Evolutionary conservation across 139 green algal species (phyloP).

Genomic region (Chlamydomonas sp.): DNA sequence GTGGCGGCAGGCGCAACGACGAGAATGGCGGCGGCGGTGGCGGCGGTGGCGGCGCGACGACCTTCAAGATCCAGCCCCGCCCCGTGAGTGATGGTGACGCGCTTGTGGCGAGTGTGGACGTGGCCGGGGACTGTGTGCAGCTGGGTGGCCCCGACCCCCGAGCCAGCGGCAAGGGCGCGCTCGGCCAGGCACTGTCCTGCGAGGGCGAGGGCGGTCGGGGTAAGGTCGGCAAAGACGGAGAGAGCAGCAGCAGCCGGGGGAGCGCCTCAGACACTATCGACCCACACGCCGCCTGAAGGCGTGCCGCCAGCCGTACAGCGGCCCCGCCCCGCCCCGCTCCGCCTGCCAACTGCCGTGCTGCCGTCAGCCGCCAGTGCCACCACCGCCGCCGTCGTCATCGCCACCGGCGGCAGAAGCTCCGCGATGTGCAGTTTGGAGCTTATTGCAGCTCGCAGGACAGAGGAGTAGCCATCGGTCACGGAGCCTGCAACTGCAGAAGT

Average conservation of each 20-base stretch:
- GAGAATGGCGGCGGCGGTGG: no score
- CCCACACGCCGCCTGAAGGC: neutral
- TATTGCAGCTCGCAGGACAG: no score
- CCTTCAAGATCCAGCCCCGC: neutral
- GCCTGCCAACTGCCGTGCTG: no score
- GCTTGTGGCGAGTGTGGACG: neutral
- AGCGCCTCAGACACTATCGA: constrained; percentile 27
- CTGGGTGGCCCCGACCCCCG: no score
- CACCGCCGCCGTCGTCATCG: neutral
- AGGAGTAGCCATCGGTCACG: no score
- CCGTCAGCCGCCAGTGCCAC: neutral
- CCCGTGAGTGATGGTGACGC: constrained; percentile 24
- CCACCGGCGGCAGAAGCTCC: neutral
- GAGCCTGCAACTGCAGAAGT: no score
- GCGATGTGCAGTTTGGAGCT: no score
- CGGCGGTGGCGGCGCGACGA: neutral
- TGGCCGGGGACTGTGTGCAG: neutral
- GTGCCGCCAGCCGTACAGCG: no score
- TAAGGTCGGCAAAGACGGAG: neutral
- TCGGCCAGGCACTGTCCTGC: neutral
- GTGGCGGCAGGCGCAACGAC: no score
- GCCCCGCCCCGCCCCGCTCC: no score
- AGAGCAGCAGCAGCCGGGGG: constrained; percentile 30
- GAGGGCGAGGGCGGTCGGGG: neutral
- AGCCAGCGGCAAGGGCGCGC: no score